Conservation (phyloP, 345 rosid species). For the Carallia pectinifolia region DNA sequence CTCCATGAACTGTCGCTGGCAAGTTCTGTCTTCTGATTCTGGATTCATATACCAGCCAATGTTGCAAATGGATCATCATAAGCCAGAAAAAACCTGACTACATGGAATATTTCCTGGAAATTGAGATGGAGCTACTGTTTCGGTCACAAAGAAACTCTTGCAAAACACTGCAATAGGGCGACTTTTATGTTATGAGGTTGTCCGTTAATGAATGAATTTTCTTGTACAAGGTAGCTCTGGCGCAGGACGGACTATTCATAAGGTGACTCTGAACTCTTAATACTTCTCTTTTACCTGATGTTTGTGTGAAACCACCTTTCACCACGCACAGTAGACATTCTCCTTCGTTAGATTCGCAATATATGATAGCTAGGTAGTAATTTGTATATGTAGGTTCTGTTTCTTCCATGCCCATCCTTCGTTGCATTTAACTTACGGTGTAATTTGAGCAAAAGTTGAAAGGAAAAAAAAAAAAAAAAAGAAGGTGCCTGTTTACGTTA, state of each 20-base stretch:
- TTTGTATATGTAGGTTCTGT: conserved; percentile 20
- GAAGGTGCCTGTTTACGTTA: conserved; percentile 31
- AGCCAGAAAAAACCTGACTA: conserved; percentile 5
- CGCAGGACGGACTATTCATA: conserved; percentile 23
- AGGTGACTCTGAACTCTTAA: conserved; percentile 31
- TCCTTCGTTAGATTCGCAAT: conserved; percentile 31
- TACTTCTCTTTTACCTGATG: conserved; percentile 13
- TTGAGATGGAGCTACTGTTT: conserved; percentile 15
- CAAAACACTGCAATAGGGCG: conserved; percentile 18
- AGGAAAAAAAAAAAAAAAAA: neutral
- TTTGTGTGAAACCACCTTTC: conserved; percentile 25
- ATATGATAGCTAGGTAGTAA: conserved; percentile 28
- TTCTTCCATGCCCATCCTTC: conserved; percentile 18
- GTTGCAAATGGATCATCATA: conserved; percentile 10
- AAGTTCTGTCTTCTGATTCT: conserved; percentile 48
- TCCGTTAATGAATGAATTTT: conserved; percentile 31
- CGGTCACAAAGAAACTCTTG: conserved; percentile 23
- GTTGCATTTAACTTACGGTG: conserved; percentile 26
- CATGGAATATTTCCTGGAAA: conserved; percentile 17
- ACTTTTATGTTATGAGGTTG: conserved; percentile 25
- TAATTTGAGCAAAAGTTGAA: conserved; percentile 23
- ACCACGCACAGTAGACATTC: conserved; percentile 17
- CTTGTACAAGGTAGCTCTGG: conserved; percentile 31
- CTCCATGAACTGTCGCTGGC: conserved; percentile 76
- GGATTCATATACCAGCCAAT: neutral